Evolutionary conservation across 371 early-diverging fungal species (phyloP), one percentile per base, ranked within the genome.

Genomic region (Blastocladiella emersonii): DNA sequence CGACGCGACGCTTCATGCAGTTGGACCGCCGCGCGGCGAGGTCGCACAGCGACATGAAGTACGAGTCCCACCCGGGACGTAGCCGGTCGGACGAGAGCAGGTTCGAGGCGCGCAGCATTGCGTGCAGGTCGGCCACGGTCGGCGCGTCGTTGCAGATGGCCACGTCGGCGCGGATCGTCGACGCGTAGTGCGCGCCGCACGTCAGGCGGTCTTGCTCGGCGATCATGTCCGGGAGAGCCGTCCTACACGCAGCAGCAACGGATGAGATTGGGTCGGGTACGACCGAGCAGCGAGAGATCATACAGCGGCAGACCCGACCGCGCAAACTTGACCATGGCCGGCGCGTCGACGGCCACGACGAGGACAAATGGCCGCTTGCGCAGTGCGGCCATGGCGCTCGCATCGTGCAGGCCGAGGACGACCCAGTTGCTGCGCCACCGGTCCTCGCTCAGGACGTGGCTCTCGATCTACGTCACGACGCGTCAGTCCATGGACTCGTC

Each of bases 1-100:
- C 99, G 13, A 99, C 98, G 34, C 92, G 83, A 36, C 98, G 87
- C 68, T 98, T 99, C 98, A 98, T 97, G 75, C 95, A 93, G 65
- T 92, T 92, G 25, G 91, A 86, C 61, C 93, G 72, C 49, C 78
- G 76, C 1, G 88, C 83, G 68, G 89, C 97, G 35, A 93, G 75
- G 64, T 93, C 86, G 5, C 95, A 90, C n/a, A 99, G 71, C 36
- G 83, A 78, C 90, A 98, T 96, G 74, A 98, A 99, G 67, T 99
- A 99, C 0, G 89, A 84, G 74, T 97, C 95, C 97, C 97, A 98
- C 8, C 59, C 37, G 0, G 97, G 95, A 35, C 95, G 78, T 45
- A 91, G 72, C 10, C 91, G 72, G 53, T 89, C 87, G 13, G 75
- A 71, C 63, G 91, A 79, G 43, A 76, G 71, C 60, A 94, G 71